Percentiles rank a stretch among this genome's conserved stretches.
phyloP scores from a whole-genome alignment of 2,329 filamentous ascomycete genomes.

The Neocucurbitaria cava region DNA sequence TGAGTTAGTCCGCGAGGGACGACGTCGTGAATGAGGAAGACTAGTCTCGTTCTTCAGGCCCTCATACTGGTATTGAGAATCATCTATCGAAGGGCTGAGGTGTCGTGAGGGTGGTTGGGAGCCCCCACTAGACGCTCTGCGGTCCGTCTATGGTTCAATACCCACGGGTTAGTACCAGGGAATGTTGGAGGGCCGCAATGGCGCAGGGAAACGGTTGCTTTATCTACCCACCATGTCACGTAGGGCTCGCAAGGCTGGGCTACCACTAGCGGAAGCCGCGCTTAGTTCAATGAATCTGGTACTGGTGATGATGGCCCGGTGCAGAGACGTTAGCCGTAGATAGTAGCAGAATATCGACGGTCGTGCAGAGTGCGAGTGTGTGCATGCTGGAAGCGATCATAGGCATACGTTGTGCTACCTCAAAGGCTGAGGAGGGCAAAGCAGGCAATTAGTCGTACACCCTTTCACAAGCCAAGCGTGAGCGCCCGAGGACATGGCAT shows the following conservation, averaged over 20 bases:
- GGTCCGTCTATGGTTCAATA: slow-evolving; percentile 37
- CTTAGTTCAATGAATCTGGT: slow-evolving; percentile 45
- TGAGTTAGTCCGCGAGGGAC: slow-evolving; percentile 32
- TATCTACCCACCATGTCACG: slow-evolving; percentile 50
- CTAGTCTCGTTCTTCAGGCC: slow-evolving; percentile 15
- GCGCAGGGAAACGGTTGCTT: slow-evolving; percentile 24
- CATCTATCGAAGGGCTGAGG: slow-evolving; percentile 23
- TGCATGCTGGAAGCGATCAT: slow-evolving; percentile 46
- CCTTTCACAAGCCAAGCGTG: slow-evolving; percentile 13
- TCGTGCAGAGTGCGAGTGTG: slow-evolving; percentile 41
- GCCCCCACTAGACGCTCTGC: slow-evolving; percentile 31
- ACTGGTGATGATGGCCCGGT: slow-evolving; percentile 31
- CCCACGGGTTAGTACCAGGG: slow-evolving; percentile 32
- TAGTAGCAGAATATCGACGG: slow-evolving; percentile 27
- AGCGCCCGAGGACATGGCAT: slow-evolving; percentile 31
- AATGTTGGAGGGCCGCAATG: slow-evolving; percentile 9
- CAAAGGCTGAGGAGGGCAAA: slow-evolving; percentile 38
- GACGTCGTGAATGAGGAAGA: slow-evolving; percentile 29
- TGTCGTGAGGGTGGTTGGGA: slow-evolving; percentile 24
- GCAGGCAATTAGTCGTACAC: slow-evolving; percentile 30
- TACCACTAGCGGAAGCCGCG: slow-evolving; percentile 32
- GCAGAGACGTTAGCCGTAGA: slow-evolving; percentile 26
- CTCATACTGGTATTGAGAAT: slow-evolving; percentile 21
- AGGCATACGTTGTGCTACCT: slow-evolving; percentile 41
- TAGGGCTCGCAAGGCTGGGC: slow-evolving; percentile 29